Base-by-base conservation (phyloP, 495 filamentous ascomycete species). In the Xylaria acuta region DNA sequence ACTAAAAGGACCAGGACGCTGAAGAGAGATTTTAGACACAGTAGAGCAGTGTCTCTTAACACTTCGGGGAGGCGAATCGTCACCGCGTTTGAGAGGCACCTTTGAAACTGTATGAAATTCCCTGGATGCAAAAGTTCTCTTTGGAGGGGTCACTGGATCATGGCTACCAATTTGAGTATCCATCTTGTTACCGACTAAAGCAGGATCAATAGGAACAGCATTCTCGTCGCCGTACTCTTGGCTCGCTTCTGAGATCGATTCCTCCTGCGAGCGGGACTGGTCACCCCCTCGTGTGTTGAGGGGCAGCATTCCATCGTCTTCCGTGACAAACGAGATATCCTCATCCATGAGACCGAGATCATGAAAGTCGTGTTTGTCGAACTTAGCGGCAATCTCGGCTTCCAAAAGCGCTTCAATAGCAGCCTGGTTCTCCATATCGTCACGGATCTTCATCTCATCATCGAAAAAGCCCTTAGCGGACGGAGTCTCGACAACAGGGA, bases 51-150 rank as follows among this genome's bases (percentile, higher is more conserved):
- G 88, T 71, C 79, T 89, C 88, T 80, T 84, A 7, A 72, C 56
- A 56, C 79, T 67, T 63, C 88, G 76, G 4, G 91, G 89, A 2
- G 87, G 88, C 1, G 88, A 84, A 0, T 92, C 85, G 20, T 90
- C 91, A 54, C 89, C 90, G 0, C 89, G 84, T 79, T 92, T 93
- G 34, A 94, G 81, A 5, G 92, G 92, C 1, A 94, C 91, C 82
- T 94, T 95, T 18, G 89, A 91, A 0, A 92, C 88, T 30, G 62
- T 72, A 76, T 93, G 89, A 69, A 91, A 85, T 18, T 88, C 68
- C 12, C 77, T 73, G 3, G 68, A 38, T 9, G 70, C 71, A 34
- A 78, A 45, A 14, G 59, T 68, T 25, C 82, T 80, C 58, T 73
- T 74, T 0, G 5, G 58, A 9, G 84, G 83, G 20, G 83, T 85